Percentiles rank a stretch among this genome's conserved stretches.
These are phyloP conservation scores for Tuber melanosporum DNA, from an alignment of 495 filamentous ascomycete genomes.

Conservation along the genomic window DNA sequence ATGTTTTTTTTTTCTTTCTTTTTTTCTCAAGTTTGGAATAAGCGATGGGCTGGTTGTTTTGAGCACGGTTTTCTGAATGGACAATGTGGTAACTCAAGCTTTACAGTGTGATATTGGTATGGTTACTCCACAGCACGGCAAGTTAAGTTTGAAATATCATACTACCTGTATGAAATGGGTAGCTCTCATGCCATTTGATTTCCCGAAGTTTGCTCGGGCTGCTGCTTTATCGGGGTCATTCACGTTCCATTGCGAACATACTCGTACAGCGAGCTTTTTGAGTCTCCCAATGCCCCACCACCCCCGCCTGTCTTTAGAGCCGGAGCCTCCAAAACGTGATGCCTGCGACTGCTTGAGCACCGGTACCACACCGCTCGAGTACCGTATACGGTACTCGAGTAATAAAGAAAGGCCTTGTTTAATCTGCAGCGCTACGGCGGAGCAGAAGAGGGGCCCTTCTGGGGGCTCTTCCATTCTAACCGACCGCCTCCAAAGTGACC, in stretches of 20 bases:
- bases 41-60: background rate
- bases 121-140: background rate
- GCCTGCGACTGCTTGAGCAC: slow-evolving; percentile 17
- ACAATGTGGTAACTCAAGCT: slow-evolving; percentile 1
- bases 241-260: background rate
- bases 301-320: slow-evolving; percentile 16
- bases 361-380: slow-evolving; percentile 4
- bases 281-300: slow-evolving; percentile 12
- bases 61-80: background rate
- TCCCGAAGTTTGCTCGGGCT: slow-evolving; percentile 3
- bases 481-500: slow-evolving; percentile 20
- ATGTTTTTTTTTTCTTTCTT: slow-evolving; percentile 4
- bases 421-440: slow-evolving; percentile 30
- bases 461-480: slow-evolving; percentile 22
- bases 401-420: slow-evolving; percentile 17
- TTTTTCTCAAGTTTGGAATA: slow-evolving; percentile 9
- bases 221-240: background rate
- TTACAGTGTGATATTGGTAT: background rate
- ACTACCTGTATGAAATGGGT: background rate
- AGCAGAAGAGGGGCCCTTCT: slow-evolving; percentile 36
- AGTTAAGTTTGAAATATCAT: background rate
- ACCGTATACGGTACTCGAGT: slow-evolving; percentile 3
- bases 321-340: slow-evolving; percentile 28
- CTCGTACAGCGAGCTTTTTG: background rate
- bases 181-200: slow-evolving; percentile 8